Evolutionary conservation across 495 filamentous ascomycete genomes (phyloP), one percentile per base, ranked within the genome.

Genomic region (Elasticomyces elasticus): DNA sequence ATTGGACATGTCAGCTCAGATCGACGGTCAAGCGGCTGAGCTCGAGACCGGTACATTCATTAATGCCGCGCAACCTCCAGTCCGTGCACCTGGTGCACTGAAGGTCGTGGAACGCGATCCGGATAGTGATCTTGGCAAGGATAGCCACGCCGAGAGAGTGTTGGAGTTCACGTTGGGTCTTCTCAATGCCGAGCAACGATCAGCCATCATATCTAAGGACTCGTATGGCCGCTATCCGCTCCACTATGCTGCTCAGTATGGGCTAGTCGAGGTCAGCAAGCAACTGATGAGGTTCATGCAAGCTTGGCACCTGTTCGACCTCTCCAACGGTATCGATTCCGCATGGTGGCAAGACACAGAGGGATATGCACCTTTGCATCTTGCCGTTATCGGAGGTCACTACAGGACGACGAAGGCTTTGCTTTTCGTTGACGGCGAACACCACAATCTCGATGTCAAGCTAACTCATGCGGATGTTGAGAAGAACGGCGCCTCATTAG

Each of bases 241-340:
- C 25, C 92, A 98, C 65, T 98, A 98, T 67, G 91, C 88, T 3
- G 92, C 92, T 0, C 88, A 96, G 69, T 94, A 92, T 66, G 92
- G 92, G 2, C 87, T 95, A 61, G 85, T 87, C 23, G 79, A 84
- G 43, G 82, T 96, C 9, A 95, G 89, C 64, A 77, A 92, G 65
- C 71, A 89, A n/a, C 74, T 98, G 51, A 87, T 95, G 66, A 81
- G 83, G 44, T 83, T 85, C 58, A 87, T 98, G 79, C 85, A 87
- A 61, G 78, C 80, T 20, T 98, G 91, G 91, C 79, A 78, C 17
- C 82, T 89, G 60, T 95, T 95, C 62, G 80, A 92, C 62, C 79
- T 89, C 25, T 79, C 79, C 24, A 75, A 86, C 43, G 89, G 89
- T 0, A 91, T 98, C 42, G 89, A 96, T 65, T 84, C 86, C 1